Conservation (phyloP, 2,329 filamentous ascomycete genomes). For the Aspergillus sp. region DNA sequence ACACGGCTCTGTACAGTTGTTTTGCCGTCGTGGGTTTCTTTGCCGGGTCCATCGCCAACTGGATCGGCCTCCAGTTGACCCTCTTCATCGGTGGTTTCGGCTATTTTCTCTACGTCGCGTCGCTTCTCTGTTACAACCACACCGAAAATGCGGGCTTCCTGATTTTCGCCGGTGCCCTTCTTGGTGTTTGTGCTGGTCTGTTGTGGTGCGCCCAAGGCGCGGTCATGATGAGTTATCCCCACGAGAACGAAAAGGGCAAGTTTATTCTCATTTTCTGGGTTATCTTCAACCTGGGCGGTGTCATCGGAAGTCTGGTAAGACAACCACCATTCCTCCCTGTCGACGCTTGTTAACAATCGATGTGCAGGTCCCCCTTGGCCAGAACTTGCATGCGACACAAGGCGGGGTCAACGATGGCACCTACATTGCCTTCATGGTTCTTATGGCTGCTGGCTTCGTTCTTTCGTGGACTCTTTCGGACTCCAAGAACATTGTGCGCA, state of each 20-base stretch:
- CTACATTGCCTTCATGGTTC: constrained; percentile 80
- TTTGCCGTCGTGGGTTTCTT: constrained; percentile 59
- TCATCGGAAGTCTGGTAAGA: constrained; percentile 65
- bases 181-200: constrained; percentile 42
- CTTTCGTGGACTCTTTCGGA: constrained; percentile 63
- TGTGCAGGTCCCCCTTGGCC: constrained; percentile 34
- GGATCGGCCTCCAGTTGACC: constrained; percentile 35
- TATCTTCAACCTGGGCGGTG: constrained; percentile 86
- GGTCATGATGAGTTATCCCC: constrained; percentile 69
- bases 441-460: constrained; percentile 63
- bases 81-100: constrained; percentile 39
- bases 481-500: constrained; percentile 61
- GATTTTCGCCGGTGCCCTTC: constrained; percentile 40
- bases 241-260: constrained; percentile 70
- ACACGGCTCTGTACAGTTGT: constrained; percentile 62
- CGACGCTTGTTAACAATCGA: constrained; percentile 3
- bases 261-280: constrained; percentile 92
- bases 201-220: constrained; percentile 45
- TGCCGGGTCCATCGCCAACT: constrained; percentile 43
- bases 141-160: constrained; percentile 40
- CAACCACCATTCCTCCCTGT: background rate
- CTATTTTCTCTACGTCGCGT: constrained; percentile 41
- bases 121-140: constrained; percentile 43
- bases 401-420: constrained; percentile 56
- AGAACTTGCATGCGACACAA: constrained; percentile 35